Conservation (phyloP, 2,329 filamentous ascomycete species). For the Xylaria sp. region DNA sequence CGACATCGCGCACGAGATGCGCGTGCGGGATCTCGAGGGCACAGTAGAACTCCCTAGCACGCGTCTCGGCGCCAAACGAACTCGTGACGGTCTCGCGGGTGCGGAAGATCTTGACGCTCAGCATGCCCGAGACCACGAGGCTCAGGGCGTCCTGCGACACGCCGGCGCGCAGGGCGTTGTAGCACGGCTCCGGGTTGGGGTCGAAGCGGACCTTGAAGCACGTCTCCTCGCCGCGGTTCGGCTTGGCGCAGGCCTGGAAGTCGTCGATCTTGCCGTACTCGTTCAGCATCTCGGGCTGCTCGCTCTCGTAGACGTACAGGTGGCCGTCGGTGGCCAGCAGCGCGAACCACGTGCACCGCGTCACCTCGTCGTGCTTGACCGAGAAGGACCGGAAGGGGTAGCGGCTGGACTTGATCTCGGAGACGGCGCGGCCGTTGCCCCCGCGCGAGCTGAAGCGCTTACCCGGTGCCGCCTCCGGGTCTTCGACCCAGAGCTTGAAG, state of each 20-base stretch:
- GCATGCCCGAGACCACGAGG: conserved; percentile 87
- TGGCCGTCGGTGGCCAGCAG: conserved; percentile 85
- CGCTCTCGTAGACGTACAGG: conserved; percentile 84
- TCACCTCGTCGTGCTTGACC: conserved; percentile 83
- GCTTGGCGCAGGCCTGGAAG: conserved; percentile 77
- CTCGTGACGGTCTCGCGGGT: conserved; percentile 70
- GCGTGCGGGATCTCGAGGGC: conserved; percentile 81
- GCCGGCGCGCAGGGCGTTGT: conserved; percentile 81
- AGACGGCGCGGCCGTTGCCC: conserved; percentile 60
- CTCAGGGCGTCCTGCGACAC: conserved; percentile 82
- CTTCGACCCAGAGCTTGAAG: conserved; percentile 93
- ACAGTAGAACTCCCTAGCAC: conserved; percentile 83
- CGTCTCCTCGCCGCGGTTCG: conserved; percentile 83
- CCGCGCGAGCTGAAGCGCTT: conserved; percentile 79
- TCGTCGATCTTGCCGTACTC: conserved; percentile 82
- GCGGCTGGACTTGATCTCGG: conserved; percentile 67
- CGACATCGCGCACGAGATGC: conserved; percentile 84
- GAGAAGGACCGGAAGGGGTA: conserved; percentile 84
- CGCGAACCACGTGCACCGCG: conserved; percentile 84
- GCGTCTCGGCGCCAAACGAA: conserved; percentile 64
- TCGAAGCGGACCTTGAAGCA: conserved; percentile 90
- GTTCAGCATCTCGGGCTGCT: conserved; percentile 81
- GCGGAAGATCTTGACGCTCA: conserved; percentile 83
- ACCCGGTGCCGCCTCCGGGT: conserved; percentile 81
- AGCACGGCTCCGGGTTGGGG: conserved; percentile 84